Base-by-base conservation (phyloP, 225 moss, liverwort and hornwort species). In the Pleurozium schreberi region DNA sequence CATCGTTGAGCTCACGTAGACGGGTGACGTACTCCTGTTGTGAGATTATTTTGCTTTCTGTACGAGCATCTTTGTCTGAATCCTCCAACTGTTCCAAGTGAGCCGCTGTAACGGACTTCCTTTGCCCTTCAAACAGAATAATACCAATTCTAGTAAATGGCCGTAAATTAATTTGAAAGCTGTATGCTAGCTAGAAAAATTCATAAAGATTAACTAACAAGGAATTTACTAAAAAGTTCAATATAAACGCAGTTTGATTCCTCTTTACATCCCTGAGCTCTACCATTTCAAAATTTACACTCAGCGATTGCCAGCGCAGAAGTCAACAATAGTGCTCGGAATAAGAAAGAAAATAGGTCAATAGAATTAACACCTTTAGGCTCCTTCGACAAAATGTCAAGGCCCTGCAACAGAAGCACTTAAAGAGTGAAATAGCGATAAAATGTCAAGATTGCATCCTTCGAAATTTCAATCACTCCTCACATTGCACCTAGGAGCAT, bases 1-100 rank as follows among this genome's bases (percentile, higher is more conserved):
- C 99, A 55, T 96, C 96, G 85, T 99, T 99, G 75, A 99, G 92
- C 88, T 97, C 99, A 82, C 93, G 95, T 73, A 99, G 88, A 83
- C 99, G 92, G 52, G 96, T 96, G 90, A 99, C 97, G 85, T 99
- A 99, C 88, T 99, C 99, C 92, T 96, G 99, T 88, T 99, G 99
- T 49, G 97, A 97, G 78, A 99, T 93, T 68, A 99, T 99, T 84
- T 95, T 97, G 78, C 92, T 93, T 93, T 93, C 99, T 85, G 94
- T 94, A 87, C 94, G 93, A 85, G 95, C 93, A 87, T 97, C 96
- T 83, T 93, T 97, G 84, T 94, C 96, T 74, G 96, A 95, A 91
- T 97, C 95, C 92, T 99, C 99, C 85, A 99, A 95, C 90, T 95
- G 93, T 92, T 99, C 96, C 92, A 99, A 90, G 91, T 97, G 99